These are phyloP conservation scores for Trametes polyzona DNA, from an alignment of 1,284 basidiomycete genomes.

Conservation along the genomic window DNA sequence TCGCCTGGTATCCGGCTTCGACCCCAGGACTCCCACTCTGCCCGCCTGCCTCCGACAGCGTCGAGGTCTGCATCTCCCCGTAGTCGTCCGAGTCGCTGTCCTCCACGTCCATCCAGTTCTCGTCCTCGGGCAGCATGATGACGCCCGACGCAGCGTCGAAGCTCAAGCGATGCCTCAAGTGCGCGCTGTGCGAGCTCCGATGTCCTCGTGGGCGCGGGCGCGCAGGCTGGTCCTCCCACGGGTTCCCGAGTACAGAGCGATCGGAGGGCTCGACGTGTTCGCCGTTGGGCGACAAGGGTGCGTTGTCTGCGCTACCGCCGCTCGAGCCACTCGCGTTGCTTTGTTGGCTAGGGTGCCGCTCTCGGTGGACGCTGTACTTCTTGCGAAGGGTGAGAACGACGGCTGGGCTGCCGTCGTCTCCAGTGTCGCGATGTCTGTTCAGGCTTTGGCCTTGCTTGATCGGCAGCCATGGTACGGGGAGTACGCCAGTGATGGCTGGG, in stretches of 20 bases:
- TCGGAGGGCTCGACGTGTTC: constrained; percentile 24
- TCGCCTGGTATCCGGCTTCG: constrained; percentile 12
- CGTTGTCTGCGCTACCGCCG: neutral
- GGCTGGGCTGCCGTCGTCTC: constrained; percentile 18
- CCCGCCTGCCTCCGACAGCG: constrained; percentile 18
- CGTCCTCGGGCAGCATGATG: constrained; percentile 81
- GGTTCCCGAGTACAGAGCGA: constrained; percentile 40
- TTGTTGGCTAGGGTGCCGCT: constrained; percentile 24
- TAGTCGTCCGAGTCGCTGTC: constrained; percentile 46
- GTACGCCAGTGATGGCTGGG: constrained; percentile 84
- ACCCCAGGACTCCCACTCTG: constrained; percentile 1
- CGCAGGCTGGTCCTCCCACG: constrained; percentile 55
- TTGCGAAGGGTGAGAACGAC: constrained; percentile 32
- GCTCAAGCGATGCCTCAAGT: constrained; percentile 64
- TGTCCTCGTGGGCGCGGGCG: constrained; percentile 28
- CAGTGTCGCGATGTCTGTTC: constrained; percentile 29
- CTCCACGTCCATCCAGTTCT: constrained; percentile 64
- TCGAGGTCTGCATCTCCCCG: constrained; percentile 26
- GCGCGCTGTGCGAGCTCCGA: constrained; percentile 23
- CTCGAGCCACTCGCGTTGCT: constrained; percentile 19
- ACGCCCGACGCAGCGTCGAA: constrained; percentile 82
- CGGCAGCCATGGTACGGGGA: constrained; percentile 92
- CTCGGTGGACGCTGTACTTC: constrained; percentile 57
- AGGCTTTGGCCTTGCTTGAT: constrained; percentile 79
- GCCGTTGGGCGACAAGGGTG: constrained; percentile 1